Base-by-base conservation (phyloP, 306 rosid species). In the Lathyrus aphaca region DNA sequence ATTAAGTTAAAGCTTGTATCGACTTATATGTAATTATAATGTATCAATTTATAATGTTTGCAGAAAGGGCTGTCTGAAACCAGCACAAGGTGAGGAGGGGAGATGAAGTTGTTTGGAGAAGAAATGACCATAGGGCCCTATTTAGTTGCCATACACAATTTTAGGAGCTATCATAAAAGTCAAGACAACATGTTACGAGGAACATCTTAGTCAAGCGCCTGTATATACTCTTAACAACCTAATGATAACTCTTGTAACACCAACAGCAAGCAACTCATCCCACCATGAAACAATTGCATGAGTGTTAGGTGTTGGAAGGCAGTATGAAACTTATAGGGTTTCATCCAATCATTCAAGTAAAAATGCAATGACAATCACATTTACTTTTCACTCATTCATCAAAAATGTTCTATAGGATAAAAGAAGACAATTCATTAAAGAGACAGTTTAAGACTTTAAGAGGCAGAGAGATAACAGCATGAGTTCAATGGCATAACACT, bases 401-500 rank as follows among this genome's bases (percentile, higher is more conserved):
- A 16, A 37, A 17, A 60, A 4, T 0, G 0, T 8, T 15, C 9
- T 32, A 15, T 9, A 8, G 10, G 21, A 58, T n/a, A 58, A n/a
- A 58, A 30, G 19, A 29, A 46, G 17, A 44, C 6, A 30, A 15
- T 32, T 58, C 64, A 30, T 58, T 11, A 5, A 14, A 13, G 18
- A 12, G 25, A 55, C 29, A 56, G 11, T 14, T 14, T 27, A 27
- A 56, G 17, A 25, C 37, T 56, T 14, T 48, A 14, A 43, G 16
- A 15, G 30, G 4, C 30, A 32, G 7, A 35, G 13, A 59, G 25
- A 35, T 15, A 32, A 55, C 38, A 55, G 13, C 15, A 23, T 19
- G 10, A 55, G 61, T 55, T 55, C 61, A 55, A 55, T 25, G 61
- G 15, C 17, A 13, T 25, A 55, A 25, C 61, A 19, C 61, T 55